phyloP scores from a whole-genome alignment of 2,329 filamentous ascomycete species.

The Cladosporium sp. region DNA sequence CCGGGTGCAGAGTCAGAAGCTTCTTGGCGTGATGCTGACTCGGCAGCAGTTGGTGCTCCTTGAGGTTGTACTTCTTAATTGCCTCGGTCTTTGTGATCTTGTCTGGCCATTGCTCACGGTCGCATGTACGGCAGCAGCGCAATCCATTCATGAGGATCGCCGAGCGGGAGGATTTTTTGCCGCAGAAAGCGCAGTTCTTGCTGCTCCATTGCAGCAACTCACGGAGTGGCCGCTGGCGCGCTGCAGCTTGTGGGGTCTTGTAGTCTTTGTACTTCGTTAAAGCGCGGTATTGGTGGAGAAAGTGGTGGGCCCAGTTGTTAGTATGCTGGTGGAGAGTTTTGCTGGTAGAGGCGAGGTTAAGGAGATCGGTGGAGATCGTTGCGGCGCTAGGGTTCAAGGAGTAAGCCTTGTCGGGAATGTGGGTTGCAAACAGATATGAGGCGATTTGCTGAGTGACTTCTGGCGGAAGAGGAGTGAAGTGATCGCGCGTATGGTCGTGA shows the following conservation, averaged over 20 bases:
- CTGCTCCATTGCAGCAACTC: slow-evolving; percentile 29
- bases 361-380: slow-evolving; percentile 19
- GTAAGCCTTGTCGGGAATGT: slow-evolving; percentile 27
- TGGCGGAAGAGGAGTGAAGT: slow-evolving; percentile 29
- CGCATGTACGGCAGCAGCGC: slow-evolving; percentile 33
- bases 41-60: slow-evolving; percentile 29
- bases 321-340: slow-evolving; percentile 28
- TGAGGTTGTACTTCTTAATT: slow-evolving; percentile 26
- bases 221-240: slow-evolving; percentile 14
- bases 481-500: slow-evolving; percentile 21
- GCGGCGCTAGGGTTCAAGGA: neutral
- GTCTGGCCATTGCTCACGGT: slow-evolving; percentile 32
- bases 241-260: slow-evolving; percentile 14
- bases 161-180: slow-evolving; percentile 27
- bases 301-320: slow-evolving; percentile 32
- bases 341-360: slow-evolving; percentile 28
- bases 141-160: slow-evolving; percentile 35
- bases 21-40: slow-evolving; percentile 1
- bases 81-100: slow-evolving; percentile 36
- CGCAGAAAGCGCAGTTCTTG: slow-evolving; percentile 36
- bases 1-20: neutral
- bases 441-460: slow-evolving; percentile 34
- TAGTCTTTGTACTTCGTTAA: slow-evolving; percentile 29
- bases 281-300: slow-evolving; percentile 27
- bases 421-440: slow-evolving; percentile 30